phyloP scores from a whole-genome alignment of 805 yeast genomes.

The Teunomyces pallodes region DNA sequence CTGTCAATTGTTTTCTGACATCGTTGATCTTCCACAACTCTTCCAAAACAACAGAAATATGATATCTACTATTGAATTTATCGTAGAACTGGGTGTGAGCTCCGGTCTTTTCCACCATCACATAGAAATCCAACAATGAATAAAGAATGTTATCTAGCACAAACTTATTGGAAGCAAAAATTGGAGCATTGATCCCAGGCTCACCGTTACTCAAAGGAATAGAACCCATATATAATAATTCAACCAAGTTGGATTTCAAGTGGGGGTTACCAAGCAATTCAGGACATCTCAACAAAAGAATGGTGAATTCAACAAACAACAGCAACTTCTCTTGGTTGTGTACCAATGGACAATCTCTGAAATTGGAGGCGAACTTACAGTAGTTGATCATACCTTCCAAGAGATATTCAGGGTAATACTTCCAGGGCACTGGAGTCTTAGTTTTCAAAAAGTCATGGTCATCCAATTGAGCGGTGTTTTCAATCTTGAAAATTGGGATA shows the following conservation, averaged over 20 bases:
- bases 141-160: conserved; percentile 69
- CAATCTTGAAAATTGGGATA: conserved; percentile 56
- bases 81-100: conserved; percentile 94
- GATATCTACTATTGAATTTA: conserved; percentile 86
- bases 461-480: conserved; percentile 65
- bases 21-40: conserved; percentile 74
- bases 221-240: conserved; percentile 74
- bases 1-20: conserved; percentile 66
- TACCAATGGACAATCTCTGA: conserved; percentile 55
- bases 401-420: conserved; percentile 79
- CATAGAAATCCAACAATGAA: conserved; percentile 85
- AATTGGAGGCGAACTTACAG: conserved; percentile 58
- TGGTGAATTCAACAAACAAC: conserved; percentile 66
- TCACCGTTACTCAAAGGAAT: conserved; percentile 52
- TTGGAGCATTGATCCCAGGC: conserved; percentile 72
- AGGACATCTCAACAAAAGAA: conserved; percentile 77
- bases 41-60: conserved; percentile 79
- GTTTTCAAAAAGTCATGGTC: conserved; percentile 68
- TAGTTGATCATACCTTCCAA: conserved; percentile 80
- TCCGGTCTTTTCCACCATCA: conserved; percentile 94
- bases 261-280: conserved; percentile 90
- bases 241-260: conserved; percentile 80
- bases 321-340: conserved; percentile 50
- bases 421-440: conserved; percentile 72
- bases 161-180: conserved; percentile 61